These are phyloP conservation scores for Xylariaceae sp. DNA, from an alignment of 2,329 filamentous ascomycete genomes.

Conservation along the genomic window DNA sequence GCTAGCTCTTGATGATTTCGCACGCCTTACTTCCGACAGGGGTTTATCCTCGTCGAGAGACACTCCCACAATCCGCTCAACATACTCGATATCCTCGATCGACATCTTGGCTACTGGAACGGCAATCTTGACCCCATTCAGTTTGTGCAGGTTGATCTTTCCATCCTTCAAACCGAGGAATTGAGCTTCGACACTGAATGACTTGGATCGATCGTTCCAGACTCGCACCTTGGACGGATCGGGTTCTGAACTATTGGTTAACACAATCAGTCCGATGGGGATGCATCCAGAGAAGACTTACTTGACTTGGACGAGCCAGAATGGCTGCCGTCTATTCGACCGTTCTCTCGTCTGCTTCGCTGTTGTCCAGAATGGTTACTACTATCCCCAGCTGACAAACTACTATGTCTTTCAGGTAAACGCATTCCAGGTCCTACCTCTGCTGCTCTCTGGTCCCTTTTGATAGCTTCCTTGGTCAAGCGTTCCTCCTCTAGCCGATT, in stretches of 20 bases:
- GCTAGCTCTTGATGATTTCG: constrained; percentile 42
- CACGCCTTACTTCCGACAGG: constrained; percentile 76
- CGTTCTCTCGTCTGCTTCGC: constrained; percentile 71
- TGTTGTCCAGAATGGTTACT: constrained; percentile 71
- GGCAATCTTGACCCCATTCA: constrained; percentile 97
- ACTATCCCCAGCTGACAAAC: constrained; percentile 68
- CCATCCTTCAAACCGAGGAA: constrained; percentile 93
- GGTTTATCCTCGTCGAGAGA: constrained; percentile 95
- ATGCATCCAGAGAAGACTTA: constrained; percentile 52
- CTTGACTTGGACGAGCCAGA: constrained; percentile 68
- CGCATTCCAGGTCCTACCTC: constrained; percentile 78
- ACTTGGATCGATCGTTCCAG: constrained; percentile 94
- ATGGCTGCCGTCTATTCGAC: constrained; percentile 57
- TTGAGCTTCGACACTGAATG: constrained; percentile 96
- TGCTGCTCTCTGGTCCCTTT: constrained; percentile 64
- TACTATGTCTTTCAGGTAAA: constrained; percentile 79
- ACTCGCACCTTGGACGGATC: constrained; percentile 81
- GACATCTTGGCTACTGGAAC: constrained; percentile 97
- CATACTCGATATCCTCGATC: constrained; percentile 89
- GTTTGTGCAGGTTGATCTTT: constrained; percentile 96
- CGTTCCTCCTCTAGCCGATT: constrained; percentile 79
- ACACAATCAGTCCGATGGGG: constrained; percentile 17
- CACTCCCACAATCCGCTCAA: constrained; percentile 83
- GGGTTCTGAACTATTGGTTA: constrained; percentile 61
- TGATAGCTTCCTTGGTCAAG: constrained; percentile 77